phyloP scores from a whole-genome alignment of 768 basidiomycete genomes.

The Daedaleopsis sinensis region DNA sequence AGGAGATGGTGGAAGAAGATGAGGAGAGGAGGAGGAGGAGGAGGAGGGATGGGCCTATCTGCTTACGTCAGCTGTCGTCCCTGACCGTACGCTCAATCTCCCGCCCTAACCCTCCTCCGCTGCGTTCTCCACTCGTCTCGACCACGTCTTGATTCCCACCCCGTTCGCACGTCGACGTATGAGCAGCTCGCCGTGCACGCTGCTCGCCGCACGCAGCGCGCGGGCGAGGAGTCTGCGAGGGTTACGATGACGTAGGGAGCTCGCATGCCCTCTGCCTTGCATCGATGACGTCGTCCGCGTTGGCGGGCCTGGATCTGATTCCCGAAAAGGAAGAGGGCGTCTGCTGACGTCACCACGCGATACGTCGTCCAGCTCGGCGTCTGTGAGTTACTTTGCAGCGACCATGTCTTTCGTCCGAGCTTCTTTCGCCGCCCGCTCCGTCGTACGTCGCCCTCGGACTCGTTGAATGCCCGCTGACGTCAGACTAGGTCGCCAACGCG shows the following conservation, averaged over 20 bases:
- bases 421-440: slow-evolving; percentile 19
- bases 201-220: background rate
- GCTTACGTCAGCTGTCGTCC: slow-evolving; percentile 15
- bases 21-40: background rate
- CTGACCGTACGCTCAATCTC: too few species aligned
- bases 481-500: slow-evolving; percentile 27
- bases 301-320: background rate
- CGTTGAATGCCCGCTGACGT: background rate
- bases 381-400: background rate
- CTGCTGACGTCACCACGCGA: slow-evolving; percentile 1
- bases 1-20: slow-evolving; percentile 1
- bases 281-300: background rate
- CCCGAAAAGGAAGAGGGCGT: background rate
- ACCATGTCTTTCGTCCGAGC: slow-evolving; percentile 30
- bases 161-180: too few species aligned
- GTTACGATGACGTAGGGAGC: slow-evolving; percentile 15
- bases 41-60: background rate
- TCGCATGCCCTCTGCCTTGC: background rate
- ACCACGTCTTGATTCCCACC: too few species aligned
- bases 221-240: background rate
- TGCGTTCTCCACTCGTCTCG: too few species aligned
- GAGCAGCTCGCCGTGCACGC: background rate
- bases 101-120: too few species aligned
- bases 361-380: slow-evolving; percentile 6
- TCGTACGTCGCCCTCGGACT: background rate